Evolutionary conservation across 306 rosid genomes (phyloP).

Genomic region (Prunus davidiana): DNA sequence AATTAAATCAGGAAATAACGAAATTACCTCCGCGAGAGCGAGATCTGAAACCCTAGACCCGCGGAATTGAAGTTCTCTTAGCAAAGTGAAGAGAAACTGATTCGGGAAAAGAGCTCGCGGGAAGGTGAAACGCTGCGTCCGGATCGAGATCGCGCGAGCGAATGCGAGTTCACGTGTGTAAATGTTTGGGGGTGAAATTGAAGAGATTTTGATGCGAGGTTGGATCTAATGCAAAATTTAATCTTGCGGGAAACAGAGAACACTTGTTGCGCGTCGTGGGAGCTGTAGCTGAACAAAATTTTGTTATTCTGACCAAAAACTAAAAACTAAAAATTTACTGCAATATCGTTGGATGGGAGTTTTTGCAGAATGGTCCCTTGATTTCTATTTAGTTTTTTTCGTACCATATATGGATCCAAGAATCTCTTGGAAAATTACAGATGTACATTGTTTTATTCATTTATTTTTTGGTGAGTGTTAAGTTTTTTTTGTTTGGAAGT

Average conservation of each 20-base stretch:
- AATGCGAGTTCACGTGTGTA: neutral
- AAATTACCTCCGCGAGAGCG: conserved; percentile 35
- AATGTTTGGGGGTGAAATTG: neutral
- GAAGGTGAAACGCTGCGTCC: conserved; percentile 28
- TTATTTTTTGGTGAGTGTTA: neutral
- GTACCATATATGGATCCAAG: neutral
- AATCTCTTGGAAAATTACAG: neutral
- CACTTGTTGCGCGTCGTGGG: neutral
- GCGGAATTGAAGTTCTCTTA: neutral
- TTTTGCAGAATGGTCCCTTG: neutral
- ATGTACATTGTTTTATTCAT: neutral
- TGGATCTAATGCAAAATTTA: conserved; percentile 12
- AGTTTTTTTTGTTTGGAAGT: neutral
- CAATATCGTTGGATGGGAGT: neutral
- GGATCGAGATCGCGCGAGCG: conserved; percentile 15
- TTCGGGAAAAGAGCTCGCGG: neutral
- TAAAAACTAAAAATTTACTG: neutral
- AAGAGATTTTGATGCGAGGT: neutral
- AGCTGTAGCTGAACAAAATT: neutral
- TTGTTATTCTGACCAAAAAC: neutral
- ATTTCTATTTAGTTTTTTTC: too few relatives aligned
- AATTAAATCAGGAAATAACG: neutral
- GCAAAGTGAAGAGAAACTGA: neutral
- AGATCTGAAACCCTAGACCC: conserved; percentile 44
- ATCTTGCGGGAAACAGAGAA: neutral